Evolutionary conservation across 2,329 filamentous ascomycete genomes (phyloP), one percentile per base, ranked within the genome.

Genomic region (Sporothrix globosa): DNA sequence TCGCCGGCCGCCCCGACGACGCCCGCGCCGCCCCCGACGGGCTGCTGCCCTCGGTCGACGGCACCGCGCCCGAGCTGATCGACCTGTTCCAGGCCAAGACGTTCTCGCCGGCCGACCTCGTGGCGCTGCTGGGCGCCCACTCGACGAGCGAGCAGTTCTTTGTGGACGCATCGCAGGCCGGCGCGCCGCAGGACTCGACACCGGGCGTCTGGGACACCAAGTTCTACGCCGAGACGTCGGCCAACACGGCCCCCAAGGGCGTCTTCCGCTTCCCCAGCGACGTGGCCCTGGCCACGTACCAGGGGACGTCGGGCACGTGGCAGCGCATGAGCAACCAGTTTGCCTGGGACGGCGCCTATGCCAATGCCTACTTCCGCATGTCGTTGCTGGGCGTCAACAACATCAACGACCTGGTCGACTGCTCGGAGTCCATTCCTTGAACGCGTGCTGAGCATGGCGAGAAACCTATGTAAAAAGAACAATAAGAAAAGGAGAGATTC

Each of bases 71-170:
- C 44, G 78, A 76, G 14, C 78, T 86, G 53, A 80, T 86, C 69
- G 73, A 77, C 3, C 78, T 85, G 9, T 87, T 87, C 76, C 71
- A 75, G 41, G 80, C 80, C 72, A 87, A 87, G 77, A 84, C 84
- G 2, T 83, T 87, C 77, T 77, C 77, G 10, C 77, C 83, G 1
- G 76, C 77, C 39, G 85, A 86, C 68, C 80, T 88, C 3, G 82
- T 84, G 2, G 85, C 86, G 1, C 81, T 88, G 1, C 74, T 88
- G 2, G 86, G 86, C 68, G 85, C 86, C 0, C 86, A 88, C 76
- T 82, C 82, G 3, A 79, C 81, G 9, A 81, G 83, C 9, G 81
- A 79, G 73, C 85, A 87, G 73, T 80, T 79, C 69, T 82, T 82
- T 72, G 80, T 83, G 68, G 80, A 85, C 73, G 71, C 78, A 0